Percentiles rank a stretch among this genome's conserved stretches.
phyloP scores from a whole-genome alignment of 176 grass and related monocot species.

The Cenchrus fungigraminus region DNA sequence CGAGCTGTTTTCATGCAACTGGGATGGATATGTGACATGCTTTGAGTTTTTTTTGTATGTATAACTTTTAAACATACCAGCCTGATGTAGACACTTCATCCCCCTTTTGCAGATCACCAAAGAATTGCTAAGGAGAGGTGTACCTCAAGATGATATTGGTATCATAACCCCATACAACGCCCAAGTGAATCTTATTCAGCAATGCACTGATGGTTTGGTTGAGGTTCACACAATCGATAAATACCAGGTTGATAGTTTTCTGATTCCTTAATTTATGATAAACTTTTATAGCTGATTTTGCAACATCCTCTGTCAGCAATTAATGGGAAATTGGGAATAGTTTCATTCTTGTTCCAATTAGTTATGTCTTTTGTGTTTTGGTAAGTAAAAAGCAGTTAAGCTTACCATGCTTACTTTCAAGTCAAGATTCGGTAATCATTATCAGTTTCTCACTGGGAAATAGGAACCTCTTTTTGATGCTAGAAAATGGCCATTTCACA shows the following conservation, averaged over 20 bases:
- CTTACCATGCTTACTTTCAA: constrained; percentile 10
- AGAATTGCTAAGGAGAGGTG: constrained; percentile 77
- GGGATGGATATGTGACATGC: neutral
- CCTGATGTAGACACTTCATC: neutral
- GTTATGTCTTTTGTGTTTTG: constrained; percentile 17
- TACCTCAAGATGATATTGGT: constrained; percentile 75
- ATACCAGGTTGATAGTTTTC: constrained; percentile 72
- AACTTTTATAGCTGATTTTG: neutral
- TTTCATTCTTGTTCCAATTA: constrained; percentile 9
- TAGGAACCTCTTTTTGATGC: neutral
- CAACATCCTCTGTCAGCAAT: neutral
- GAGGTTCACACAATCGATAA: constrained; percentile 99
- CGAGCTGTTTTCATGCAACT: constrained; percentile 13
- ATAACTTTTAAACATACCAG: constrained; percentile 20
- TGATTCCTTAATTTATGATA: neutral
- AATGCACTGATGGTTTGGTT: constrained; percentile 65
- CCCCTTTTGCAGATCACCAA: constrained; percentile 57
- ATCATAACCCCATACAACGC: constrained; percentile 97
- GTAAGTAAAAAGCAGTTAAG: constrained; percentile 3
- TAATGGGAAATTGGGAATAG: neutral
- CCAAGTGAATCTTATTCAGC: constrained; percentile 80
- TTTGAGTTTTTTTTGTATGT: neutral
- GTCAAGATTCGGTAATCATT: constrained; percentile 17
- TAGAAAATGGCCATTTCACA: constrained; percentile 6
- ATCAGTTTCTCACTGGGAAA: constrained; percentile 17